phyloP scores from a whole-genome alignment of 2,329 filamentous ascomycete species.

The Monosporascus sp. region DNA sequence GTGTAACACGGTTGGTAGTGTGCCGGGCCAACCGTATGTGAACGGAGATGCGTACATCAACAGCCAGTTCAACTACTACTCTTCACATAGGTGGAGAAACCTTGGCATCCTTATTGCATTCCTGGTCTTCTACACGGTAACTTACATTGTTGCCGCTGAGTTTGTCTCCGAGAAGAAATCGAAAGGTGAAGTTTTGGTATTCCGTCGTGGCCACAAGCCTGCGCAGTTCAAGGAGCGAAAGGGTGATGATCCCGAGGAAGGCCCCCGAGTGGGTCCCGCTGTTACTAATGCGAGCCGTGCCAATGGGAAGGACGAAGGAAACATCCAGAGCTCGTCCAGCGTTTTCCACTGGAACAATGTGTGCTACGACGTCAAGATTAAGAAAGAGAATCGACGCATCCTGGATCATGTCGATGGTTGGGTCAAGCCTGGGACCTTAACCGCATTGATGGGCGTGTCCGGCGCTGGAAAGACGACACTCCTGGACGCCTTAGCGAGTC shows the following conservation, averaged over 20 bases:
- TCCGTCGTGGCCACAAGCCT: conserved; percentile 63
- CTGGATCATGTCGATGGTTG: conserved; percentile 84
- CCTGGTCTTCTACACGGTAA: conserved; percentile 52
- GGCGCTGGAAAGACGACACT: conserved; percentile 94
- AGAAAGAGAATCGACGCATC: conserved; percentile 67
- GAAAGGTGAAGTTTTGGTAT: conserved; percentile 72
- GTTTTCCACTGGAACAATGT: conserved; percentile 85
- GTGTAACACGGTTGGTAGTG: conserved; percentile 55
- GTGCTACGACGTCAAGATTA: conserved; percentile 74
- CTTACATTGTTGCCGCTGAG: conserved; percentile 62
- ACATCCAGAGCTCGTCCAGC: conserved; percentile 55
- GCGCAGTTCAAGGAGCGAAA: conserved; percentile 55
- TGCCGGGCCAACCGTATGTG: conserved; percentile 46
- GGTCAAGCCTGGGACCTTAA: conserved; percentile 88
- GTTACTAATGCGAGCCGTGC: conserved; percentile 39
- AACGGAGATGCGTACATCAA: conserved; percentile 53
- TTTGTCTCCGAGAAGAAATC: conserved; percentile 62
- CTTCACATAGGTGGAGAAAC: conserved; percentile 62
- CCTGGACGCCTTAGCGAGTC: conserved; percentile 77
- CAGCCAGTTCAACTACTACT: conserved; percentile 50
- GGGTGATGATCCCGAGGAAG: conserved; percentile 51
- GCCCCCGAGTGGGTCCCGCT: conserved; percentile 40
- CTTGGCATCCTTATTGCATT: conserved; percentile 64
- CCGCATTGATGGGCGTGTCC: conserved; percentile 84
- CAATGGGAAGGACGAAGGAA: conserved; percentile 33